Evolutionary conservation across 2,329 filamentous ascomycete species (phyloP).

Genomic region (Penicillium psychrosexuale): DNA sequence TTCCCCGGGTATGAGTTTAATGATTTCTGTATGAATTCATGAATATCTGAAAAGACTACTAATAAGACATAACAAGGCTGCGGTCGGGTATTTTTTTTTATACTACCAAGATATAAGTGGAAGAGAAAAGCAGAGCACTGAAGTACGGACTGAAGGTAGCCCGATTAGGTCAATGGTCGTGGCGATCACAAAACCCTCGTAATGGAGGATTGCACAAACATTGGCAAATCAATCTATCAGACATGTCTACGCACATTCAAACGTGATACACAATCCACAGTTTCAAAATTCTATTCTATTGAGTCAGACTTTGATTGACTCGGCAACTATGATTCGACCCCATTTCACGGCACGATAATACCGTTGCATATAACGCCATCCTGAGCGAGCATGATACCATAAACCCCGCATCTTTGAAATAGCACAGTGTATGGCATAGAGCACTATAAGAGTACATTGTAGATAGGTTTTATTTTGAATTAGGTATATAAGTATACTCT

Average conservation of each 20-base stretch:
- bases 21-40: too few relatives aligned
- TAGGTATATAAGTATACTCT: background rate
- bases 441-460: background rate
- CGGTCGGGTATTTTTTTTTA: too few relatives aligned
- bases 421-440: background rate
- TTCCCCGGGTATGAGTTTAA: too few relatives aligned
- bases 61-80: too few relatives aligned
- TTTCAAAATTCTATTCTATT: background rate
- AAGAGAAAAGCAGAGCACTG: too few relatives aligned
- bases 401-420: slow-evolving; percentile 12
- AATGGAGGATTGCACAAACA: background rate
- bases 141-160: too few relatives aligned
- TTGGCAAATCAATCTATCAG: background rate
- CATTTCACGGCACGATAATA: background rate
- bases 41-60: too few relatives aligned
- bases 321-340: background rate
- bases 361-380: slow-evolving; percentile 17
- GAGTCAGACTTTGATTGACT: background rate
- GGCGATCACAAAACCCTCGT: too few relatives aligned
- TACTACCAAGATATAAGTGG: too few relatives aligned
- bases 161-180: too few relatives aligned
- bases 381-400: slow-evolving; percentile 11
- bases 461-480: background rate
- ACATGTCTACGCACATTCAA: background rate
- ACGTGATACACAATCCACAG: background rate